These are phyloP conservation scores for Talaromyces sp. DNA, from an alignment of 2,329 filamentous ascomycete species.

Conservation along the genomic window DNA sequence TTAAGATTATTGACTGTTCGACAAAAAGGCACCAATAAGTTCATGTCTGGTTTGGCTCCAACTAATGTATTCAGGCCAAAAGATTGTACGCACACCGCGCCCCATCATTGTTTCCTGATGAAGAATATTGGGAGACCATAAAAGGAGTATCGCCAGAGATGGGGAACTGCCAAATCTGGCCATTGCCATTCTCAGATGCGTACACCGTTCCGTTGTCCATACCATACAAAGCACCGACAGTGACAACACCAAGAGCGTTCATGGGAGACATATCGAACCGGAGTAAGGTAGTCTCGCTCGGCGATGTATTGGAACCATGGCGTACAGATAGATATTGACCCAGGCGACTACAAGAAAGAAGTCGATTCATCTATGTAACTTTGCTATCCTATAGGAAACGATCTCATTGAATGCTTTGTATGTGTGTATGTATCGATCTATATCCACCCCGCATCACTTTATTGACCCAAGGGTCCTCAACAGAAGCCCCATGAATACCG, in stretches of 20 bases:
- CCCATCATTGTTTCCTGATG: conserved; percentile 3
- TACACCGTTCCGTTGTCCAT: conserved; percentile 14
- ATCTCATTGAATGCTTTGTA: neutral
- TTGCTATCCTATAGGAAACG: neutral
- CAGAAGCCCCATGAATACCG: too few relatives aligned
- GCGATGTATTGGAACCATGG: neutral
- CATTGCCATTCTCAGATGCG: conserved; percentile 7
- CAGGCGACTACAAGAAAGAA: neutral
- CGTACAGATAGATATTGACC: neutral
- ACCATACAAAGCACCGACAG: conserved; percentile 5
- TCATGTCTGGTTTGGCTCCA: too few relatives aligned
- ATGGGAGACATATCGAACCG: neutral
- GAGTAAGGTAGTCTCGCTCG: neutral
- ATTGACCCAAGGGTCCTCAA: too few relatives aligned
- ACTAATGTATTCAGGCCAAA: neutral
- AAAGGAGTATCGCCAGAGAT: neutral
- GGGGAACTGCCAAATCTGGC: conserved; percentile 11
- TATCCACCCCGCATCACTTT: neutral
- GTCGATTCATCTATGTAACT: neutral
- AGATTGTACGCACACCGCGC: conserved; percentile 9
- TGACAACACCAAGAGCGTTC: neutral
- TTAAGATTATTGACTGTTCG: neutral
- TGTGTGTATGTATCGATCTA: neutral
- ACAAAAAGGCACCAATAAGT: neutral
- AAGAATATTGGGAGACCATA: conserved; percentile 1